Evolutionary conservation across 108 stramenopile species (phyloP).

Genomic region (Conticribra weissflogii): DNA sequence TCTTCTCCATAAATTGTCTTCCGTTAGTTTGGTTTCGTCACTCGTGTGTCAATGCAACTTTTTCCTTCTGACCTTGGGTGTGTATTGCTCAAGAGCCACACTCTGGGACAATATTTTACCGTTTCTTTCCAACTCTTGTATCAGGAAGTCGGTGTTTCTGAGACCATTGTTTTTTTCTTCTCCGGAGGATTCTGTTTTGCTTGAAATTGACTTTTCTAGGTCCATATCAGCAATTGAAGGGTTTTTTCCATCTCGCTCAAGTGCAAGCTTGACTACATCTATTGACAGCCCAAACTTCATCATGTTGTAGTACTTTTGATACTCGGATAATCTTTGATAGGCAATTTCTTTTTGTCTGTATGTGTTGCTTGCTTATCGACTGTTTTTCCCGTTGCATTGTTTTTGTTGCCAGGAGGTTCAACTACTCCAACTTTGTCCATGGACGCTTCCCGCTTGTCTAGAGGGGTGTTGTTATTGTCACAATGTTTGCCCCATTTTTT

Average conservation of each 20-base stretch:
- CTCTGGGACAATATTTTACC: slow-evolving; percentile 64
- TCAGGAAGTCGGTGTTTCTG: slow-evolving; percentile 27
- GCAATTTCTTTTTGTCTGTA: slow-evolving; percentile 27
- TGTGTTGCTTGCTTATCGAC: slow-evolving; percentile 1
- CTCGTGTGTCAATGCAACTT: no score
- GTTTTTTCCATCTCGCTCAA: slow-evolving; percentile 50
- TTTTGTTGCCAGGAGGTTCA: background rate
- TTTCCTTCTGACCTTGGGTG: slow-evolving; percentile 30
- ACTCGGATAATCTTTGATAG: slow-evolving; percentile 46
- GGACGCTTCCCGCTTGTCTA: no score
- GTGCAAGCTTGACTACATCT: slow-evolving; percentile 44
- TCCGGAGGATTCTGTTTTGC: slow-evolving; percentile 3
- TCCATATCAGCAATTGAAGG: slow-evolving; percentile 39
- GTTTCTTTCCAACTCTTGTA: slow-evolving; percentile 55
- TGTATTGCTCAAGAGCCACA: no score
- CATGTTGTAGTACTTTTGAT: slow-evolving; percentile 42
- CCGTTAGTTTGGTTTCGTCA: no score
- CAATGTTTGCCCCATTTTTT: no score
- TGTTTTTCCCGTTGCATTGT: background rate
- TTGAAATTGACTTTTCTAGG: slow-evolving; percentile 19
- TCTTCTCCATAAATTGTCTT: no score
- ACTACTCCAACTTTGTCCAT: no score
- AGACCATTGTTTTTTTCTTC: background rate
- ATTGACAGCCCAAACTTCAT: slow-evolving; percentile 35
- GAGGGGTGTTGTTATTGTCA: no score